A percentile compares a stretch with the other conserved stretches of the same genome.
These are phyloP conservation scores for Heterobasidion irregulare DNA, from an alignment of 1,284 basidiomycete species.

Conservation along the genomic window DNA sequence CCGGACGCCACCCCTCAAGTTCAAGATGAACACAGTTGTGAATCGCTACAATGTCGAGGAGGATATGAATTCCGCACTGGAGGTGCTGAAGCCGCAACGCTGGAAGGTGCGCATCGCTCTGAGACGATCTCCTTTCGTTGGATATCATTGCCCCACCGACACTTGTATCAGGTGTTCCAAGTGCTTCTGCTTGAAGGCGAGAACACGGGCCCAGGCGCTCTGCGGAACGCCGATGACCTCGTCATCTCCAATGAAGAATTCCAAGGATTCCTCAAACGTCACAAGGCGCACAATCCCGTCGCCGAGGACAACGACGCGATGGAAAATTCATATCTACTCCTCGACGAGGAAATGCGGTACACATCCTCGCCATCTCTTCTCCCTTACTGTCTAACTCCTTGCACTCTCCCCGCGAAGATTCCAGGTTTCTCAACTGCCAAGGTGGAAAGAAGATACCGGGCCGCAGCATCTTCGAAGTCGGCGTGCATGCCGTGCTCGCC, in stretches of 20 bases:
- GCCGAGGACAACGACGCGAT: constrained; percentile 2
- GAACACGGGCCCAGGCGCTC: constrained; percentile 18
- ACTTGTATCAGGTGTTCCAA: constrained; percentile 21
- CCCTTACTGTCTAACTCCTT: constrained; percentile 6
- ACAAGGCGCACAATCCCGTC: constrained; percentile 12
- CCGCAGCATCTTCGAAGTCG: neutral
- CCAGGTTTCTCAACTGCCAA: neutral
- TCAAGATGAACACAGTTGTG: constrained; percentile 30
- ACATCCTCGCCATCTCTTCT: constrained; percentile 14
- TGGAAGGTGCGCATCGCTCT: constrained; percentile 21
- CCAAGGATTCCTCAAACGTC: constrained; percentile 24
- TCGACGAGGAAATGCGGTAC: constrained; percentile 1
- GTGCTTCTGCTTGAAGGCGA: constrained; percentile 29
- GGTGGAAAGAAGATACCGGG: neutral
- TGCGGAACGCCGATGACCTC: constrained; percentile 28
- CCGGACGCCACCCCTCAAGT: constrained; percentile 21
- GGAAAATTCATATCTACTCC: neutral
- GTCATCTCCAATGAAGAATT: constrained; percentile 27
- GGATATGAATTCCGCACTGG: constrained; percentile 23
- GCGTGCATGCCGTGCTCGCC: constrained; percentile 18
- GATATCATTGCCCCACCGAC: constrained; percentile 21
- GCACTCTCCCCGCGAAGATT: neutral
- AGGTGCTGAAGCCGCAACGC: constrained; percentile 18
- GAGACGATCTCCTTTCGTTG: neutral
- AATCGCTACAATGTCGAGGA: constrained; percentile 25